Base-by-base conservation (phyloP, 345 rosid genomes). In the Ricinus communis region DNA sequence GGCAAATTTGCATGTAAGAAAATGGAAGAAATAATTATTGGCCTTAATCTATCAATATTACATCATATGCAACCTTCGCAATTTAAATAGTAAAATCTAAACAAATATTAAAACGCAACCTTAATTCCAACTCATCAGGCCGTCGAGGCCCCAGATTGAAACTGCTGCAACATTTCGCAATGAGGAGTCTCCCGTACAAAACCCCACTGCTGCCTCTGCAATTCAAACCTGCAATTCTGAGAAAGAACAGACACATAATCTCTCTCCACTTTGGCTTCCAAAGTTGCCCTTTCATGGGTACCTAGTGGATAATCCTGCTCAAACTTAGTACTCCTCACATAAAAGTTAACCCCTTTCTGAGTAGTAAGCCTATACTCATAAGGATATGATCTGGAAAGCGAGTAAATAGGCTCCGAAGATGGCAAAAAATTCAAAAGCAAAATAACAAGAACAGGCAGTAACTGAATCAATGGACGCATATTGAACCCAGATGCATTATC, bases 151-250 rank as follows among this genome's bases (percentile, higher is more conserved):
- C 56, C 47, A 28, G 73, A 56, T 81, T 82, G 85, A 63, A 86
- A 94, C 72, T 75, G 82, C 76, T 75, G 62, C 85, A 87, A 72
- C 96, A 85, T 72, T 11, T 90, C 92, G 56, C 95, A 91, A 62
- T 90, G 92, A 46, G 98, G 97, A 15, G 90, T 91, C 83, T 91
- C 97, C 15, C 83, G 82, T 25, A 94, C 70, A 67, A 90, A 90
- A 1, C 97, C 98, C 98, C 96, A 91, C 71, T 87, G 97, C 72
- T 84, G 76, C 74, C 97, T 82, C 84, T 88, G 97, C 82, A 90
- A 21, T 83, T 95, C 99, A 47, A 71, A 73, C 82, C 97, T 77
- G 79, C 99, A 95, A 72, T 92, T 87, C 81, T 95, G 97, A 0
- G 89, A 33, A 62, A 95, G 87, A 65, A 77, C 51, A 25, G 87